A percentile compares a stretch with the other conserved stretches of the same genome.
Conservation (phyloP, 1,284 basidiomycete species). For the Microbotryum violaceum region DNA sequence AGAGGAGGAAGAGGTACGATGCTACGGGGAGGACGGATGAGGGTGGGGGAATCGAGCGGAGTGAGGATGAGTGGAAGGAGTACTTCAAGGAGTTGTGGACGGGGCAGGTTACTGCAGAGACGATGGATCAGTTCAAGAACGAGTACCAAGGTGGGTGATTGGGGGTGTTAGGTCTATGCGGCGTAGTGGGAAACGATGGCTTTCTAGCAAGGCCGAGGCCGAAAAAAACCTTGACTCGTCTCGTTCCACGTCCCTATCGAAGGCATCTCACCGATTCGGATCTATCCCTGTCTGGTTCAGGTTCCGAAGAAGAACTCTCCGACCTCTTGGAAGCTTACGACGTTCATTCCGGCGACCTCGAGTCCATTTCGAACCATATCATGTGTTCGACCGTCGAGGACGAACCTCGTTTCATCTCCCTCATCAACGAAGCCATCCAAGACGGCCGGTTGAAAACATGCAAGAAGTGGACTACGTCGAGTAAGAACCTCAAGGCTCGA, state of each 20-base stretch:
- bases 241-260: no score
- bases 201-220: no score
- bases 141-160: conserved; percentile 69
- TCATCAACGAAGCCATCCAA: conserved; percentile 60
- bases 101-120: conserved; percentile 60
- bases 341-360: conserved; percentile 60
- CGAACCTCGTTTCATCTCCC: conserved; percentile 69
- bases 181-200: background rate
- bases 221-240: background rate
- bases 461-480: conserved; percentile 58
- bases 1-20: conserved; percentile 52
- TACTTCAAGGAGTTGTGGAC: conserved; percentile 84
- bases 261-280: background rate
- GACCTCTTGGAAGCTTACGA: conserved; percentile 70
- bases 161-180: background rate
- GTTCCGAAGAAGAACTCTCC: conserved; percentile 68
- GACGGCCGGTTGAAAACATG: conserved; percentile 51
- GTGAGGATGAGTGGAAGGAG: conserved; percentile 80
- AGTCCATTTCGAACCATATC: conserved; percentile 68
- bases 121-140: conserved; percentile 80
- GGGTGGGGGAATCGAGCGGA: conserved; percentile 56
- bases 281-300: conserved; percentile 44
- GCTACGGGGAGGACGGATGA: conserved; percentile 73
- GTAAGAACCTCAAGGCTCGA: conserved; percentile 67
- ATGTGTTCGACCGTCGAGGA: conserved; percentile 68